phyloP scores from a whole-genome alignment of 2,329 filamentous ascomycete genomes.

The Penicillium sp. region DNA sequence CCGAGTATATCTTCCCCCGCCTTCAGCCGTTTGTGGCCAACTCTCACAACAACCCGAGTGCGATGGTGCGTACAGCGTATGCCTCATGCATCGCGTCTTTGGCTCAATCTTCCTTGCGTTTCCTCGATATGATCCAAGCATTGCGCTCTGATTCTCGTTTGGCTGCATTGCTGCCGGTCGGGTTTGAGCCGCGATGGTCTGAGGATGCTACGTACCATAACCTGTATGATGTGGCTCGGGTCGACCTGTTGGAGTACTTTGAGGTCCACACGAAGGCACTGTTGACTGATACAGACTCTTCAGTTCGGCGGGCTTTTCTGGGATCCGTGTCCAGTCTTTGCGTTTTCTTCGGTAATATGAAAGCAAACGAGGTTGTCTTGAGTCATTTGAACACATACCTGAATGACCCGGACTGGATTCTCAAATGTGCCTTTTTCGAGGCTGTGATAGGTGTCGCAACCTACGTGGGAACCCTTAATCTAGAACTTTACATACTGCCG shows the following conservation, averaged over 20 bases:
- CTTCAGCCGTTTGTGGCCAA: conserved; percentile 60
- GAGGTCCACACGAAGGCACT: conserved; percentile 87
- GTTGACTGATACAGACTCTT: conserved; percentile 81
- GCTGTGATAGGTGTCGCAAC: conserved; percentile 90
- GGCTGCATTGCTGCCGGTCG: conserved; percentile 73
- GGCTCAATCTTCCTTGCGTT: conserved; percentile 79
- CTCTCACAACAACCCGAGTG: conserved; percentile 58
- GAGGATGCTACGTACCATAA: conserved; percentile 73
- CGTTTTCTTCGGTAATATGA: conserved; percentile 89
- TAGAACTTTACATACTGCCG: conserved; percentile 94
- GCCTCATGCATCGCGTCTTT: conserved; percentile 88
- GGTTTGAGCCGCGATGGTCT: conserved; percentile 69
- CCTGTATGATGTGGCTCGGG: conserved; percentile 83
- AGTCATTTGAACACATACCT: conserved; percentile 96
- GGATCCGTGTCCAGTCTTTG: conserved; percentile 90
- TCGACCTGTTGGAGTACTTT: conserved; percentile 79
- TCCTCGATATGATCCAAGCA: conserved; percentile 88
- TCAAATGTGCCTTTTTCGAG: conserved; percentile 96
- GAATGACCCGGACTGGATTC: conserved; percentile 93
- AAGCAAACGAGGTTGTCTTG: conserved; percentile 92
- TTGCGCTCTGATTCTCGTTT: conserved; percentile 81
- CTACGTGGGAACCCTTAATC: conserved; percentile 82
- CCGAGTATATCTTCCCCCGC: conserved; percentile 65
- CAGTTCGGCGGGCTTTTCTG: conserved; percentile 87
- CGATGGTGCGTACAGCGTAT: conserved; percentile 84